Evolutionary conservation across 768 basidiomycete genomes (phyloP), one percentile per base, ranked within the genome.

Genomic region (Myochromella boudieri): DNA sequence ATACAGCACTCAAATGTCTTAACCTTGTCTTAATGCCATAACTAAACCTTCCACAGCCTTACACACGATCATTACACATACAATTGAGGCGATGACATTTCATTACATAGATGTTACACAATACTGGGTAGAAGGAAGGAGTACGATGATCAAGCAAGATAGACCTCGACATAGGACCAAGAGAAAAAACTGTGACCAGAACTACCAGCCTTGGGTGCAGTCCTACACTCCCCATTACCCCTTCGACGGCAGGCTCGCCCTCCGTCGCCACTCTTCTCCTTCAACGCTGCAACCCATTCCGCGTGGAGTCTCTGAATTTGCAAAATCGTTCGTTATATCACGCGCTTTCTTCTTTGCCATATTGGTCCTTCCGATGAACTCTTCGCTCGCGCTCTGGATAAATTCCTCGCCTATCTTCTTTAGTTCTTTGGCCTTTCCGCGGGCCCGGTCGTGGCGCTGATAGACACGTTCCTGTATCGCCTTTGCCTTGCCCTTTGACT

Each of bases 391-490:
- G 2, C 60, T 64, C 17, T 62, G 59, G 24, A 82, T 54, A 25
- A 80, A 62, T 42, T 74, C 70, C 42, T 70, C 65, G 4, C 81
- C 78, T 44, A 57, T 72, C 51, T 74, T 68, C 62, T 61, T 77
- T 31, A 84, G 61, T 54, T 80, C 74, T 61, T 66, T 76, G 7
- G 83, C 83, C 46, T 72, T 75, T 38, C 61, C 65, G 57, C 74
- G 73, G 39, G 83, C 83, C 7, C 67, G 69, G 34, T 77, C 70
- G 51, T 85, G 77, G 32, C 77, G 71, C 44, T 61, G 61, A n/a
- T 69, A 61, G 4, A 84, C 60, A 2, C 71, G 68, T 14, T 78
- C 75, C 33, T 67, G 71, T 8, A 80, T 54, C 7, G 66, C 64
- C 37, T 67, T 67, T 4, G 72, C 75, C 37, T 65, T 78, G 56